These are phyloP conservation scores for Lizanozyma gosingica DNA, from an alignment of 1,139 yeast genomes.

Conservation along the genomic window DNA sequence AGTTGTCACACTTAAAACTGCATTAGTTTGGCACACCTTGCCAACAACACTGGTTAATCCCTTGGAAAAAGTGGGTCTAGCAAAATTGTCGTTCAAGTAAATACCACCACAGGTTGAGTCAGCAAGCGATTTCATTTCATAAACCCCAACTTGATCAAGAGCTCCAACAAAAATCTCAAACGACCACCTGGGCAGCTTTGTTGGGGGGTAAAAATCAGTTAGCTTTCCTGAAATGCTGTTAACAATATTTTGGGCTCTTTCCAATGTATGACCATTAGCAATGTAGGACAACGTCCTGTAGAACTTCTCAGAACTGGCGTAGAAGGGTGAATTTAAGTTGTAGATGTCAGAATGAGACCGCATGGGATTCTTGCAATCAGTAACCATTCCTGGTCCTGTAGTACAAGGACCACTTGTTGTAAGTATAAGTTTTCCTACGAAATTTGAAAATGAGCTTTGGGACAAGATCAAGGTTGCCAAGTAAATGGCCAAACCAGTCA, in stretches of 20 bases:
- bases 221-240: slow-evolving; percentile 15
- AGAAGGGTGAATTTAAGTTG: slow-evolving; percentile 17
- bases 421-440: slow-evolving; percentile 18
- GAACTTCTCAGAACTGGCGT: slow-evolving; percentile 6
- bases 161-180: slow-evolving; percentile 26
- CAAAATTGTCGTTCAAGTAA: slow-evolving; percentile 21
- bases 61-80: slow-evolving; percentile 1
- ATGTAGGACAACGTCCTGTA: slow-evolving; percentile 21
- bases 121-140: slow-evolving; percentile 28
- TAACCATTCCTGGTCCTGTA: slow-evolving; percentile 23
- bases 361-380: slow-evolving; percentile 12
- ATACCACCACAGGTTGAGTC: slow-evolving; percentile 20
- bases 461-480: slow-evolving; percentile 16
- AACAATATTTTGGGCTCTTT: slow-evolving; percentile 13
- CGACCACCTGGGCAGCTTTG: slow-evolving; percentile 19
- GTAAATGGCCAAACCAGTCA: slow-evolving; percentile 25
- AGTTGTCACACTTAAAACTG: slow-evolving; percentile 21
- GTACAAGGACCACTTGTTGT: slow-evolving; percentile 32
- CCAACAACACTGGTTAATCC: background rate
- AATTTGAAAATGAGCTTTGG: slow-evolving; percentile 12
- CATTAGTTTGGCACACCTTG: slow-evolving; percentile 5
- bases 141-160: slow-evolving; percentile 32
- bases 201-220: slow-evolving; percentile 15
- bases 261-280: slow-evolving; percentile 22
- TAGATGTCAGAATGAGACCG: slow-evolving; percentile 29